A percentile compares a stretch with the other conserved stretches of the same genome.
phyloP scores from a whole-genome alignment of 2,329 filamentous ascomycete genomes.

The Amauroascus niger region DNA sequence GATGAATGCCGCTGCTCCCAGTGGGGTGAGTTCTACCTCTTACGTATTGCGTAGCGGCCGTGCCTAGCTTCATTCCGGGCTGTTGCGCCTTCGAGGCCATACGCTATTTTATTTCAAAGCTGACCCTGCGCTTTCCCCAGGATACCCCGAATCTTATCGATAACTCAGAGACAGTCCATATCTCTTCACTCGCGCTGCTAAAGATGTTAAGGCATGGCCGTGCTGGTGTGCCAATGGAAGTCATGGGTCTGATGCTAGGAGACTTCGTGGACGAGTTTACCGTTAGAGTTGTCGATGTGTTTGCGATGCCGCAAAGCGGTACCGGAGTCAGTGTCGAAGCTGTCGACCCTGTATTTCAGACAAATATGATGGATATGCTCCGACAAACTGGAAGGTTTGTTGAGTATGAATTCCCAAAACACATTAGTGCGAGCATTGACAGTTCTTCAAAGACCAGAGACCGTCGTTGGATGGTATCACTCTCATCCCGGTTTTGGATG shows the following conservation, averaged over 20 bases:
- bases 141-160: conserved; percentile 89
- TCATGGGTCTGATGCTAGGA: conserved; percentile 98
- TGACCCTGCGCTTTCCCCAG: conserved; percentile 38
- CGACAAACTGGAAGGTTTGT: conserved; percentile 84
- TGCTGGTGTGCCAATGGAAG: conserved; percentile 98
- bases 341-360: conserved; percentile 96
- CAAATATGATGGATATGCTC: conserved; percentile 99
- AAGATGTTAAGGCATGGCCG: conserved; percentile 98
- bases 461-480: conserved; percentile 98
- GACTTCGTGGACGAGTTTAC: conserved; percentile 99
- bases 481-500: conserved; percentile 98
- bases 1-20: conserved; percentile 31
- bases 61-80: background rate
- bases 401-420: background rate
- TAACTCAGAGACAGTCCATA: conserved; percentile 98
- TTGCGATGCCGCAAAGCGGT: conserved; percentile 98
- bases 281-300: conserved; percentile 94
- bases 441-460: conserved; percentile 64
- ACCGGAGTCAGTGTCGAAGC: conserved; percentile 97
- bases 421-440: conserved; percentile 15
- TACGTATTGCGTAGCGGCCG: background rate
- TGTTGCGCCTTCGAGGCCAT: no score
- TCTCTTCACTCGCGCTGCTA: conserved; percentile 88
- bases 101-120: background rate
- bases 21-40: conserved; percentile 28